A percentile compares a stretch with the other conserved stretches of the same genome.
These are phyloP conservation scores for Dictyostelium gargantuum DNA, from an alignment of 208 protist species.

Conservation along the genomic window DNA sequence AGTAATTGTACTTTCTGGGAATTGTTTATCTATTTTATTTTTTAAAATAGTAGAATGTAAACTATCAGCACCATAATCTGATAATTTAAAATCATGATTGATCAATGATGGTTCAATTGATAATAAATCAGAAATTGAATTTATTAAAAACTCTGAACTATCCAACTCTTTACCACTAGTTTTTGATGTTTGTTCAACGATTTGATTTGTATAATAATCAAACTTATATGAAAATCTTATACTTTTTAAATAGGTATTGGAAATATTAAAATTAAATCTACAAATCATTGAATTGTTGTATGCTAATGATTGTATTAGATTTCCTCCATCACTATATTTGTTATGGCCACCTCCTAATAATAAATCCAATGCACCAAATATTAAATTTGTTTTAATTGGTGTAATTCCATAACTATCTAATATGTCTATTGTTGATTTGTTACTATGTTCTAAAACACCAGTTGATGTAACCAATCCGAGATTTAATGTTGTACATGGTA, in stretches of 20 bases:
- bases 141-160: neutral
- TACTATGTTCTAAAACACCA: neutral
- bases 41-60: neutral
- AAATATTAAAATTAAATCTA: no score
- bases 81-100: neutral
- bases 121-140: slow-evolving; percentile 17
- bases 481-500: neutral
- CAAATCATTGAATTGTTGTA: no score
- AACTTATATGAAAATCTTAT: neutral
- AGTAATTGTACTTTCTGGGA: neutral
- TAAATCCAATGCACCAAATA: neutral
- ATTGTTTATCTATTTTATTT: neutral
- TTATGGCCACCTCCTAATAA: neutral
- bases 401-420: neutral
- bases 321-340: no score
- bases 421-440: neutral
- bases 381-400: neutral
- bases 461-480: neutral
- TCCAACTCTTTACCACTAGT: neutral
- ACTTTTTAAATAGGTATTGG: neutral
- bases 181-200: neutral
- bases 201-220: neutral
- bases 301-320: no score
- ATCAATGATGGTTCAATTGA: slow-evolving; percentile 17
- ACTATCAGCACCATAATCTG: neutral